Conservation (phyloP, 306 rosid genomes). For the Cucurbita maxima region DNA sequence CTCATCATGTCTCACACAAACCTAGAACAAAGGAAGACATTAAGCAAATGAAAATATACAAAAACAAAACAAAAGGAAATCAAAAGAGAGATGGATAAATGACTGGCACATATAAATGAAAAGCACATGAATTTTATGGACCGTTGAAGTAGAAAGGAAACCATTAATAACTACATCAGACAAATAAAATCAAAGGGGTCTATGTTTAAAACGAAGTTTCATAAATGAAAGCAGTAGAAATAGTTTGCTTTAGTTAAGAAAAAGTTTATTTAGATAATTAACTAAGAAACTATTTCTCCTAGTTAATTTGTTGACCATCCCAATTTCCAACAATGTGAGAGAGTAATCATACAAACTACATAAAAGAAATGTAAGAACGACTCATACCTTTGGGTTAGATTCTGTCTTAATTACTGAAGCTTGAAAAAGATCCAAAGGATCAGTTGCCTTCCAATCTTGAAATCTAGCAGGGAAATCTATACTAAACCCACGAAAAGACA, state of each 20-base stretch:
- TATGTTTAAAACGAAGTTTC: too few relatives aligned
- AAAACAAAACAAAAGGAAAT: background rate
- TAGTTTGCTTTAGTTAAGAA: background rate
- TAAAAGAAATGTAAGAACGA: background rate
- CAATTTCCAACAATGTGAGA: background rate
- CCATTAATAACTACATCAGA: background rate
- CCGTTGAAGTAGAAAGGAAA: background rate
- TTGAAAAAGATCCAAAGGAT: slow-evolving; percentile 79
- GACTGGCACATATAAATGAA: background rate
- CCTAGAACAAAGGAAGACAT: background rate
- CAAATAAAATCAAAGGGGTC: background rate
- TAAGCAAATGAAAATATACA: background rate
- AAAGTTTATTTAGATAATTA: background rate
- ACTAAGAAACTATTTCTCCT: background rate
- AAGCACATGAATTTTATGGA: background rate
- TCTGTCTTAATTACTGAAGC: slow-evolving; percentile 60
- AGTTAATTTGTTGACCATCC: background rate
- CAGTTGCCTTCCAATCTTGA: slow-evolving; percentile 72
- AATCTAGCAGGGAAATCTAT: slow-evolving; percentile 73
- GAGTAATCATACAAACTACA: background rate
- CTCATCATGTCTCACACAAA: background rate
- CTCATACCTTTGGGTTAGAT: slow-evolving; percentile 77
- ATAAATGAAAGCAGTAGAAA: background rate
- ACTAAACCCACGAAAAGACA: slow-evolving; percentile 43
- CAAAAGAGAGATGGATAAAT: background rate